phyloP scores from a whole-genome alignment of 805 yeast genomes.

The Starmerella vaccinii region DNA sequence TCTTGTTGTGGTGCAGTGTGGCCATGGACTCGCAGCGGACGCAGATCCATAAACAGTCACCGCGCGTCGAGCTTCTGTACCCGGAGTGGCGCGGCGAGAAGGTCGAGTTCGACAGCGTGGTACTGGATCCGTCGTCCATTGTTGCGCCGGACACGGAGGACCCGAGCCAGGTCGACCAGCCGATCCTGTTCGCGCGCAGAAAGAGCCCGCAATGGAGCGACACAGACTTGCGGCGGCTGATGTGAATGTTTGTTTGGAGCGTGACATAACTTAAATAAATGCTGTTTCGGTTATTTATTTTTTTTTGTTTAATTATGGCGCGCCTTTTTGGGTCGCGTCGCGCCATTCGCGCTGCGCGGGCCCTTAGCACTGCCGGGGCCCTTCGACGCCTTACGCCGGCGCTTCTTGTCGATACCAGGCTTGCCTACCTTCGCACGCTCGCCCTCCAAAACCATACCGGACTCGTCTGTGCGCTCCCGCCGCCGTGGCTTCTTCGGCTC shows the following conservation, averaged over 20 bases:
- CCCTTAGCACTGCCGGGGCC: slow-evolving; percentile 19
- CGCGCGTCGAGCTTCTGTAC: slow-evolving; percentile 26
- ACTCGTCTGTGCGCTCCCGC: slow-evolving; percentile 8
- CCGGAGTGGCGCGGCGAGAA: slow-evolving; percentile 29
- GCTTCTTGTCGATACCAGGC: slow-evolving; percentile 3
- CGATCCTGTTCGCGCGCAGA: background rate
- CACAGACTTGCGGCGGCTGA: slow-evolving; percentile 7
- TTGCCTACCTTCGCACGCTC: slow-evolving; percentile 27
- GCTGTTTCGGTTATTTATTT: background rate
- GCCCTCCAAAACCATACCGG: slow-evolving; percentile 26
- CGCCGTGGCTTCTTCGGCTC: slow-evolving; percentile 10
- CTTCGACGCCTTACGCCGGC: slow-evolving; percentile 12
- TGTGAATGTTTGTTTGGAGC: too few relatives aligned
- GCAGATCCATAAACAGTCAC: slow-evolving; percentile 27
- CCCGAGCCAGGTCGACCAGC: background rate
- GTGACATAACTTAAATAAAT: background rate
- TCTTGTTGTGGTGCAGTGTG: background rate
- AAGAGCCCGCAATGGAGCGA: slow-evolving; percentile 23
- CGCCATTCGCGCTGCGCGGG: too few relatives aligned
- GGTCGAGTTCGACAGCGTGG: slow-evolving; percentile 27
- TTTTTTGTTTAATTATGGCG: background rate
- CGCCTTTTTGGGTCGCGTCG: background rate
- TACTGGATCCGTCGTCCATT: background rate
- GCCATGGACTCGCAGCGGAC: slow-evolving; percentile 30
- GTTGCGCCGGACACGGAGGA: slow-evolving; percentile 6